A percentile compares a stretch with the other conserved stretches of the same genome.
phyloP scores from a whole-genome alignment of 192 early-diverging fungal species.

The Entophlyctis helioformis region DNA sequence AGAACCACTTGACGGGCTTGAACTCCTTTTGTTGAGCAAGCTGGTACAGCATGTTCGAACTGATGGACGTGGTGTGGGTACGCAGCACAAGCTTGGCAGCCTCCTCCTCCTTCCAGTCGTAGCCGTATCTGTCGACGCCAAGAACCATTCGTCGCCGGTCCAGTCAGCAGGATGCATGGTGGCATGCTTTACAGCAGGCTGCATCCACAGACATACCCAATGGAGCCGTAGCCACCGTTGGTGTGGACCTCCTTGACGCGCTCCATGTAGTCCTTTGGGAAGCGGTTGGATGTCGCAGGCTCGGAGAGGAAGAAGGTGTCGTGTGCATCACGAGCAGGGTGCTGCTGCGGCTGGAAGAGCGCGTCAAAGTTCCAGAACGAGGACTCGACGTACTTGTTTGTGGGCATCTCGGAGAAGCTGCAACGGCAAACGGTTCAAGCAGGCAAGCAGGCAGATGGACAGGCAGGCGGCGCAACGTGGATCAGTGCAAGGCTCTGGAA shows the following conservation, averaged over 20 bases:
- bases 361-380: constrained; percentile 99
- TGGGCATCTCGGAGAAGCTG: constrained; percentile 94
- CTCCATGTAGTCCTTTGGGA: constrained; percentile 83
- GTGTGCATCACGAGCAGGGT: constrained; percentile 63
- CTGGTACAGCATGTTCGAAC: constrained; percentile 83
- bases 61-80: constrained; percentile 94
- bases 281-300: constrained; percentile 59
- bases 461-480: too few relatives aligned
- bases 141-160: neutral
- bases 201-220: constrained; percentile 38
- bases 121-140: constrained; percentile 63
- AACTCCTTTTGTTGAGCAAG: constrained; percentile 81
- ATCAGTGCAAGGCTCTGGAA: too few relatives aligned
- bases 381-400: constrained; percentile 90
- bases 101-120: constrained; percentile 84
- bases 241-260: constrained; percentile 85
- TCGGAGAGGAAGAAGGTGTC: constrained; percentile 49
- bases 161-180: neutral
- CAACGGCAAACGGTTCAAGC: neutral
- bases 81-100: constrained; percentile 86
- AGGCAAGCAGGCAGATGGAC: too few relatives aligned
- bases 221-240: constrained; percentile 87
- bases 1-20: constrained; percentile 95
- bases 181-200: neutral
- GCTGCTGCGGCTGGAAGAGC: constrained; percentile 98